A percentile compares a stretch with the other conserved stretches of the same genome.
Conservation (phyloP, 1,139 yeast species). For the Candida tropicalis region DNA sequence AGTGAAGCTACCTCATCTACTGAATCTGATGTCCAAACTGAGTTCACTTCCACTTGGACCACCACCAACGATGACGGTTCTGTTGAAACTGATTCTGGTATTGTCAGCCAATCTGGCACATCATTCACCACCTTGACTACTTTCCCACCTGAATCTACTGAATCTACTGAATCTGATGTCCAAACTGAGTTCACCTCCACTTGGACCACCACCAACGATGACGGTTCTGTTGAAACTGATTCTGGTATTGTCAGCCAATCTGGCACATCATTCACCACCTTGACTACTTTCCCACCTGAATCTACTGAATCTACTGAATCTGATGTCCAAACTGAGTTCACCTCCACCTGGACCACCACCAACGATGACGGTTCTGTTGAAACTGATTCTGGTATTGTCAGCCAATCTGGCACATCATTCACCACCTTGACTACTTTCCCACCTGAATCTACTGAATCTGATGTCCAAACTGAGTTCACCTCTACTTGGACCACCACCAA, state of each 20-base stretch:
- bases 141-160: constrained; percentile 5
- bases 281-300: background rate
- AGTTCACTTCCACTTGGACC: too few species aligned
- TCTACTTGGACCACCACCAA: constrained; percentile 10
- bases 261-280: background rate
- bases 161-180: too few species aligned
- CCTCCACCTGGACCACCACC: constrained; percentile 11
- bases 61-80: too few species aligned
- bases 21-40: too few species aligned
- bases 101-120: background rate
- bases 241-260: constrained; percentile 13
- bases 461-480: constrained; percentile 4
- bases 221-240: constrained; percentile 20
- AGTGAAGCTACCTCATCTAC: too few species aligned
- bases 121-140: background rate
- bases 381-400: constrained; percentile 10
- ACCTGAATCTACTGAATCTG: too few species aligned
- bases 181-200: constrained; percentile 16
- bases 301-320: constrained; percentile 11
- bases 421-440: background rate
- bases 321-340: constrained; percentile 2
- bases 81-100: background rate
- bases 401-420: background rate
- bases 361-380: constrained; percentile 2
- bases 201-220: constrained; percentile 11